Evolutionary conservation across 129 eudicot genomes (phyloP), one percentile per base, ranked within the genome.

Genomic region (Lactuca sativa): DNA sequence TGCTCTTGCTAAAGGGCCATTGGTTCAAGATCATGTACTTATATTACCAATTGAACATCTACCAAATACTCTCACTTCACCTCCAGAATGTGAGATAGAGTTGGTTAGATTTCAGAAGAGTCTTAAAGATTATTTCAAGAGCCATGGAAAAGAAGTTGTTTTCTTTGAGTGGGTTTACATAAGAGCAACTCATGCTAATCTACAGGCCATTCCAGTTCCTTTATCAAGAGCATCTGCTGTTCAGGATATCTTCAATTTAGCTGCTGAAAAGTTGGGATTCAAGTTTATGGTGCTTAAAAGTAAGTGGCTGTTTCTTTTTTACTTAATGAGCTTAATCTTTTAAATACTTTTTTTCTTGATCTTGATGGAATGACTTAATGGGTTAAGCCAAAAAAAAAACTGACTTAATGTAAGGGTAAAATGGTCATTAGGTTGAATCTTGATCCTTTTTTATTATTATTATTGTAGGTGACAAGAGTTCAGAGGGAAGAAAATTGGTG

Each of bases 151-250:
- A 58, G 93, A 87, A 83, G 83, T 70, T 25, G 83, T 93, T 47
- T 93, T 93, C 87, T 93, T 87, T 76, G 99, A 93, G 66, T 90
- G 89, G 92, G 85, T 87, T 58, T 90, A 75, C 21, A 63, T 85
- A 64, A 82, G 86, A 70, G 83, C 88, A 47, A 86, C 86, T 70
- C 99, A 93, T 87, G 99, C 99, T 63, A 93, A 93, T 80, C 84
- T 90, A 55, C 99, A 93, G 97, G 97, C 82, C 76, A 77, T 93
- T 65, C 99, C 99, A 4, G 49, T 93, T 76, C 99, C 99, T 14
- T 65, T 79, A 57, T 74, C 89, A 56, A 85, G 83, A 82, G 99
- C 84, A 69, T 80, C 97, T 66, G 74, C 87, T 59, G 84, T 83
- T 62, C 77, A 78, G 74, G 80, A 82, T 38, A 87, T 93, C 60